Percentiles rank a stretch among this genome's conserved stretches.
These are phyloP conservation scores for Aspergillus sp. DNA, from an alignment of 2,329 filamentous ascomycete species.

Conservation along the genomic window DNA sequence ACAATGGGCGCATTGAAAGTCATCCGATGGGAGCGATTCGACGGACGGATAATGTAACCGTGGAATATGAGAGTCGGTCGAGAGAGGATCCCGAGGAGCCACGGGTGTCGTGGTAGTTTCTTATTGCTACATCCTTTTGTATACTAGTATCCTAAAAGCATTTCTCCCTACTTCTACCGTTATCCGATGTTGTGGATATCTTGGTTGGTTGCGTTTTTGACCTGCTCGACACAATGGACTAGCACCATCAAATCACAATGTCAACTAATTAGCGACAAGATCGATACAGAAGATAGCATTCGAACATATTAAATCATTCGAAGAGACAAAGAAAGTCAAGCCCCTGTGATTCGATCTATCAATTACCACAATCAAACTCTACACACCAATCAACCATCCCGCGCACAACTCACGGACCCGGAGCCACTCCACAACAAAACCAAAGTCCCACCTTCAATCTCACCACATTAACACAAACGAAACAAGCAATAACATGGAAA, in stretches of 20 bases:
- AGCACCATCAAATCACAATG: too few relatives aligned
- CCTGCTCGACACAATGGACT: too few relatives aligned
- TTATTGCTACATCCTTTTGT: neutral
- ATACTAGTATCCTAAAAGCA: neutral
- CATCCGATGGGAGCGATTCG: slow-evolving; percentile 20
- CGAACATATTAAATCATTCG: neutral
- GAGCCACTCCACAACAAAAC: neutral
- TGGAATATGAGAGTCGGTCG: slow-evolving; percentile 22
- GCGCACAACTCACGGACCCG: neutral
- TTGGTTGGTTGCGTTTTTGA: too few relatives aligned
- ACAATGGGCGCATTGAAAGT: neutral
- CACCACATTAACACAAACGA: too few relatives aligned
- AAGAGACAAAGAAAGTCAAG: neutral
- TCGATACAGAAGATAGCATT: neutral
- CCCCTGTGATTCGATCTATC: neutral
- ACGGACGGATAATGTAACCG: slow-evolving; percentile 24
- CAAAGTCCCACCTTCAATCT: too few relatives aligned
- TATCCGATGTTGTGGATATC: too few relatives aligned
- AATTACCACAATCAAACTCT: neutral
- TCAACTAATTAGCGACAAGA: neutral
- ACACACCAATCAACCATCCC: neutral
- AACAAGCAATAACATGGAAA: too few relatives aligned
- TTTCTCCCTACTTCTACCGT: neutral
- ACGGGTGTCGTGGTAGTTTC: neutral
- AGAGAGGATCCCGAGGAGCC: neutral